phyloP scores from a whole-genome alignment of 306 rosid species.

The Cucumis hystrix region DNA sequence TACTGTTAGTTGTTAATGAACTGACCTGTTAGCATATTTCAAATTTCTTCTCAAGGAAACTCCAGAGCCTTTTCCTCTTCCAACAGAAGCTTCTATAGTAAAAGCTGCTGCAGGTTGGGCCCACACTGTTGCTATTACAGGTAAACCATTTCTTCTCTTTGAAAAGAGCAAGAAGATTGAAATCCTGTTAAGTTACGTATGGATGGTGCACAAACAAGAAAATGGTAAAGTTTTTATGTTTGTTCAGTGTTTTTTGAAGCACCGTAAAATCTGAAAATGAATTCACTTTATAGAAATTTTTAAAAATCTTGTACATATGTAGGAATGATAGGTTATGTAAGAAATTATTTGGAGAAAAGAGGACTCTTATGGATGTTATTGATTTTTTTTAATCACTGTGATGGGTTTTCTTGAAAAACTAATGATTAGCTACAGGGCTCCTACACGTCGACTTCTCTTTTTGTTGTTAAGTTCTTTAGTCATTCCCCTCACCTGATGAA shows the following conservation, averaged over 20 bases:
- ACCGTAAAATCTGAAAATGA: neutral
- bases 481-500: neutral
- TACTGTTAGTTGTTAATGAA: slow-evolving; percentile 1
- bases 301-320: neutral
- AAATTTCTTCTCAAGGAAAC: slow-evolving; percentile 50
- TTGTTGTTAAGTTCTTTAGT: neutral
- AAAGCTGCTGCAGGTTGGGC: slow-evolving; percentile 96
- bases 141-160: slow-evolving; percentile 30
- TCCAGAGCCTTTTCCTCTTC: slow-evolving; percentile 91
- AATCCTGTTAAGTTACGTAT: neutral
- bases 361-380: neutral
- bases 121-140: slow-evolving; percentile 78
- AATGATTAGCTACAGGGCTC: neutral
- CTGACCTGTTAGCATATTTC: slow-evolving; percentile 11
- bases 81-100: slow-evolving; percentile 46
- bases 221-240: neutral
- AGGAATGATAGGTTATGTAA: neutral
- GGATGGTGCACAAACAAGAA: neutral
- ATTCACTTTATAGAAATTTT: neutral
- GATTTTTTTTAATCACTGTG: neutral
- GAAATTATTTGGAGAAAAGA: neutral
- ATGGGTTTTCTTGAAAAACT: neutral
- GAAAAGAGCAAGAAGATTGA: neutral
- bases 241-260: neutral
- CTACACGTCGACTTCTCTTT: neutral